These are phyloP conservation scores for Penicillium goetzii DNA, from an alignment of 495 filamentous ascomycete species.

Conservation along the genomic window DNA sequence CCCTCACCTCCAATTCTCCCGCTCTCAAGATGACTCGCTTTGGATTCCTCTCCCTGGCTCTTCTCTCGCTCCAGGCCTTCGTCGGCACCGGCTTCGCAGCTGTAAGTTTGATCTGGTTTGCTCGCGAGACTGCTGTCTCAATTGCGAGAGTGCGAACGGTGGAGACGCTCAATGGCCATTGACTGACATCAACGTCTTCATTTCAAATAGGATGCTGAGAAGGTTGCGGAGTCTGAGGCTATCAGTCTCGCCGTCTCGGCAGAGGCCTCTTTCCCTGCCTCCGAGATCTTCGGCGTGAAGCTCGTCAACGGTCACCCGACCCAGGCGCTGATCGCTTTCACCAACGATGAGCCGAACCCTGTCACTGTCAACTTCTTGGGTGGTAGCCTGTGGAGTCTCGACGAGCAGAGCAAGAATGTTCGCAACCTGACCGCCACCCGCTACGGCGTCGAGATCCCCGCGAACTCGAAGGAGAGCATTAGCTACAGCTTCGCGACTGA, in stretches of 20 bases:
- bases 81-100: conserved; percentile 62
- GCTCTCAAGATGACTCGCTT: conserved; percentile 69
- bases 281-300: conserved; percentile 94
- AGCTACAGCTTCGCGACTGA: conserved; percentile 87
- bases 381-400: conserved; percentile 70
- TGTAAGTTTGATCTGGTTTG: conserved; percentile 52
- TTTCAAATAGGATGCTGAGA: conserved; percentile 47
- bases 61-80: conserved; percentile 70
- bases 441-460: conserved; percentile 75
- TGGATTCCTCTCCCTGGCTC: conserved; percentile 69
- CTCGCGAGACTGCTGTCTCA: conserved; percentile 13
- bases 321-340: conserved; percentile 75
- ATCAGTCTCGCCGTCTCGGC: conserved; percentile 74
- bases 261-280: conserved; percentile 77
- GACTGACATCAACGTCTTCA: conserved; percentile 24
- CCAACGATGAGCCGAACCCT: conserved; percentile 79
- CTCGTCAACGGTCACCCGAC: conserved; percentile 92
- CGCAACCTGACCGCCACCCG: conserved; percentile 81
- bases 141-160: neutral
- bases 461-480: conserved; percentile 74
- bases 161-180: conserved; percentile 27
- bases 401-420: conserved; percentile 61
- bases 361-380: conserved; percentile 78
- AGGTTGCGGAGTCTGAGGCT: conserved; percentile 51
- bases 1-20: conserved; percentile 24